These are phyloP conservation scores for Sporothrix schenckii DNA, from an alignment of 2,329 filamentous ascomycete species.

Conservation along the genomic window DNA sequence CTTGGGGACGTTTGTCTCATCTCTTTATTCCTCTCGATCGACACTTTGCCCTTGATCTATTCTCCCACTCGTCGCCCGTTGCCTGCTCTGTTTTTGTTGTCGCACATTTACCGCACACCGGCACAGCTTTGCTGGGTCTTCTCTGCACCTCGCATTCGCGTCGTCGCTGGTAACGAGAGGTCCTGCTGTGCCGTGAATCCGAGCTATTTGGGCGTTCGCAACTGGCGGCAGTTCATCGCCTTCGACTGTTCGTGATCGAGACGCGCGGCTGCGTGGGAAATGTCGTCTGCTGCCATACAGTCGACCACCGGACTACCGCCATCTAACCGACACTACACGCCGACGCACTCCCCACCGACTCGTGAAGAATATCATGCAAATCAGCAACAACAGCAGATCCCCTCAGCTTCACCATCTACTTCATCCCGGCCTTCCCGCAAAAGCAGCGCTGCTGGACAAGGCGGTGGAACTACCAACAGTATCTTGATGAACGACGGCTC, in stretches of 20 bases:
- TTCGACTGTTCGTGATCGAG: slow-evolving; percentile 15
- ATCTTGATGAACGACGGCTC: slow-evolving; percentile 38
- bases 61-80: slow-evolving; percentile 12
- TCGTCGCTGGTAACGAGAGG: neutral
- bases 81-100: neutral
- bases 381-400: slow-evolving; percentile 45
- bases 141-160: neutral
- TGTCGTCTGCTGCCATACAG: slow-evolving; percentile 68
- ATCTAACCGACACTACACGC: slow-evolving; percentile 56
- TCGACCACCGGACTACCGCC: slow-evolving; percentile 53
- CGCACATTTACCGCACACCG: neutral
- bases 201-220: neutral
- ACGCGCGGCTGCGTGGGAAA: slow-evolving; percentile 45
- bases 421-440: slow-evolving; percentile 59
- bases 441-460: slow-evolving; percentile 54
- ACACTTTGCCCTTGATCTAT: slow-evolving; percentile 17
- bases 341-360: slow-evolving; percentile 55
- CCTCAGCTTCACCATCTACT: slow-evolving; percentile 53
- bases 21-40: slow-evolving; percentile 20
- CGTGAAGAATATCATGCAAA: slow-evolving; percentile 61
- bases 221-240: neutral
- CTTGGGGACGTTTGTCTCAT: slow-evolving; percentile 7
- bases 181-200: slow-evolving; percentile 2
- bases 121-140: neutral
- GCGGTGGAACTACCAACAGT: slow-evolving; percentile 43